These are phyloP conservation scores for Komagataella pastoris DNA, from an alignment of 805 yeast species.

Conservation along the genomic window DNA sequence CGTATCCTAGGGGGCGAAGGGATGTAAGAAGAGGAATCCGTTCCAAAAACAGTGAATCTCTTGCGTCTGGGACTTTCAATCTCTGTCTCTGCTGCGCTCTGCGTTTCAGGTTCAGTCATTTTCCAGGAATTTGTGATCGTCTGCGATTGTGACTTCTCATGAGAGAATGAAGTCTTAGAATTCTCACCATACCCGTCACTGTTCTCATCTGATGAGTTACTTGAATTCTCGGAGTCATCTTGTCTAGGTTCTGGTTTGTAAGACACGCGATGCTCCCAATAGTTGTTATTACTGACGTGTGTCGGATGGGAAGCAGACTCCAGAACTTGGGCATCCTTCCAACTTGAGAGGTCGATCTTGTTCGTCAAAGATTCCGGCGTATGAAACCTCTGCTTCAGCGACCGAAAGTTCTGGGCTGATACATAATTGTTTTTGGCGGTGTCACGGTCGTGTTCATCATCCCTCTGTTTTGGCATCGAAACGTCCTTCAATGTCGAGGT, in stretches of 20 bases:
- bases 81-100: background rate
- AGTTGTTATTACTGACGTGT: background rate
- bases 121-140: background rate
- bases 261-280: background rate
- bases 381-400: background rate
- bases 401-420: background rate
- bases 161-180: background rate
- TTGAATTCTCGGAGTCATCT: background rate
- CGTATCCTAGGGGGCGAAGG: background rate
- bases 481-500: background rate
- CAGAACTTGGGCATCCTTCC: background rate
- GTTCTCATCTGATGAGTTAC: background rate
- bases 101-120: background rate
- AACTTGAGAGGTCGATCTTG: background rate
- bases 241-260: background rate
- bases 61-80: background rate
- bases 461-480: background rate
- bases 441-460: background rate
- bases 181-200: background rate
- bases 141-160: background rate
- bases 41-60: background rate
- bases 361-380: background rate
- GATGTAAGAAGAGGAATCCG: background rate
- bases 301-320: background rate
- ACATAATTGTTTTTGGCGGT: background rate